Percentiles rank a stretch among this genome's conserved stretches.
phyloP scores from a whole-genome alignment of 2,329 filamentous ascomycete genomes.

The Trichoderma brevicompactum region DNA sequence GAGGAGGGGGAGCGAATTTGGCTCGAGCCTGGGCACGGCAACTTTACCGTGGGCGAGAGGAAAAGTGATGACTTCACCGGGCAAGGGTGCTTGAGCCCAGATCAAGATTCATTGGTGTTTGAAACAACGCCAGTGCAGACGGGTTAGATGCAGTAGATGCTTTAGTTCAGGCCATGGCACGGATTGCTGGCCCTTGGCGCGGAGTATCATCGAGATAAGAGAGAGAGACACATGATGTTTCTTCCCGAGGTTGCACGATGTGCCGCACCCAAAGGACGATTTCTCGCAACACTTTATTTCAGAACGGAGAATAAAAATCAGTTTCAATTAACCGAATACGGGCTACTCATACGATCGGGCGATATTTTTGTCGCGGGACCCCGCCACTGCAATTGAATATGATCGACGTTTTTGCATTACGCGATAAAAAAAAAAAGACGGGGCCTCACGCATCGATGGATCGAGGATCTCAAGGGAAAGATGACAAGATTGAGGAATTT shows the following conservation, averaged over 20 bases:
- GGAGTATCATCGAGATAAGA: background rate
- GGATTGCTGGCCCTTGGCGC: background rate
- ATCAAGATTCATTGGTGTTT: conserved; percentile 4
- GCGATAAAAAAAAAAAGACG: conserved; percentile 1
- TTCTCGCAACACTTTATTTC: background rate
- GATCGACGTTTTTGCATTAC: conserved; percentile 7
- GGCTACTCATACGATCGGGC: background rate
- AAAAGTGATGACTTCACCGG: conserved; percentile 19
- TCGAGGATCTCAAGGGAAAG: conserved; percentile 6
- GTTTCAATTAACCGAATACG: background rate
- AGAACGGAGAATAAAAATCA: background rate
- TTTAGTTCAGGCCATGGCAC: background rate
- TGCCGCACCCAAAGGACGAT: no score
- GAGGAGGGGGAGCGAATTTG: no score
- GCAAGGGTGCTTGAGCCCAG: background rate
- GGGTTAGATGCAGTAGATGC: background rate
- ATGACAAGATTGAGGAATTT: background rate
- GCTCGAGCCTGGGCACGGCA: no score
- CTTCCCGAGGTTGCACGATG: background rate
- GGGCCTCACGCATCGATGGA: background rate
- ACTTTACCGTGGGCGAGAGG: background rate
- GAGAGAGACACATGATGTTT: background rate
- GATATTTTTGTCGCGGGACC: background rate
- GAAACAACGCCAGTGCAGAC: background rate
- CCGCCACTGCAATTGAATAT: background rate